Conservation (phyloP, 2,329 filamentous ascomycete species). For the Talaromyces islandicus region DNA sequence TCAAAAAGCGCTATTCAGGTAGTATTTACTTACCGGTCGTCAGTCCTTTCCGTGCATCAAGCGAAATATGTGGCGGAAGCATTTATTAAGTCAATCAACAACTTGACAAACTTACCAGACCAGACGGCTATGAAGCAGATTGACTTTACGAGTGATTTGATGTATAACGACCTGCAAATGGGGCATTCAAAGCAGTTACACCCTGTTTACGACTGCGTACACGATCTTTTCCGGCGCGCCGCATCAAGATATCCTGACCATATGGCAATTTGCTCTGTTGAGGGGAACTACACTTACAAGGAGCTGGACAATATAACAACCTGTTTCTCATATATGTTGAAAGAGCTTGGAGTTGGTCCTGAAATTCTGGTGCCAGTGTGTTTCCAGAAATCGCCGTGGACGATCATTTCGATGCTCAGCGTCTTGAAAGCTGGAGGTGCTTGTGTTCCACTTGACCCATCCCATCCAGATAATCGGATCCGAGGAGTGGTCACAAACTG, state of each 20-base stretch:
- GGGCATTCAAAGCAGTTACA: background rate
- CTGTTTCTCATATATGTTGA: slow-evolving; percentile 22
- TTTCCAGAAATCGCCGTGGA: slow-evolving; percentile 28
- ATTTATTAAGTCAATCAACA: slow-evolving; percentile 1
- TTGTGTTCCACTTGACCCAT: slow-evolving; percentile 17
- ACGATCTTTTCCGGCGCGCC: background rate
- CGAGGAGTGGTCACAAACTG: background rate
- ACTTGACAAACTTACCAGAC: background rate
- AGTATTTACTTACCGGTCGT: background rate
- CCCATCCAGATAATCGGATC: slow-evolving; percentile 15
- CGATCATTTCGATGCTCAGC: slow-evolving; percentile 21
- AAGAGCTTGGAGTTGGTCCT: slow-evolving; percentile 24
- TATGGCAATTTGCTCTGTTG: slow-evolving; percentile 22
- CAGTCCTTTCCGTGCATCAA: background rate
- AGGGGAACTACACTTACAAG: slow-evolving; percentile 22
- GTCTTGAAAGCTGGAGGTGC: slow-evolving; percentile 24
- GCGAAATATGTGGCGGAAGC: background rate
- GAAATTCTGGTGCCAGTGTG: slow-evolving; percentile 19
- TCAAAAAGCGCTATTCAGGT: background rate
- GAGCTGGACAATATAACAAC: slow-evolving; percentile 27
- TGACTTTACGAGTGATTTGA: background rate
- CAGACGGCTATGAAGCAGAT: background rate
- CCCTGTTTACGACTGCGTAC: background rate
- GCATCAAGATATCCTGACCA: background rate
- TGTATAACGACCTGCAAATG: background rate